Base-by-base conservation (phyloP, 2,329 filamentous ascomycete species). In the Dactylellina leptospora region DNA sequence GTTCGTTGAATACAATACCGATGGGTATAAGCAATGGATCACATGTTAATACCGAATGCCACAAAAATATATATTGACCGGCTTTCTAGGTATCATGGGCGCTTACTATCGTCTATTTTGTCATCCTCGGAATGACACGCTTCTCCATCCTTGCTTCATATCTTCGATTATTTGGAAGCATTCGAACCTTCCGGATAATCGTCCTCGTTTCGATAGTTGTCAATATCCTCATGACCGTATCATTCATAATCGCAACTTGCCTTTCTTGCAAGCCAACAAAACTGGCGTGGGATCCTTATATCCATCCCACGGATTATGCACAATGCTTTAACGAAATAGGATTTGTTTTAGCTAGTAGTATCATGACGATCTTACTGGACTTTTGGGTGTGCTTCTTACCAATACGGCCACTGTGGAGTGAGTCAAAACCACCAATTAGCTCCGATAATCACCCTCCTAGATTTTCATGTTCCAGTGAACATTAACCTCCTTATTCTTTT, bases 61-160 rank as follows among this genome's bases (percentile, higher is more conserved):
- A n/a, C n/a, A n/a, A n/a, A n/a, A n/a, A n/a, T n/a, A n/a, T n/a
- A n/a, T n/a, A n/a, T n/a, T n/a, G n/a, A n/a, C n/a, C n/a, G n/a
- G n/a, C n/a, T n/a, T n/a, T 3, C n/a, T 69, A 69, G 55, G 27
- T 44, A 42, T 62, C 36, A n/a, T 54, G 38, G 55, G 23, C 16
- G 45, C 4, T 55, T 23, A 53, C 45, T 36, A 54, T 64, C 40
- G 22, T 45, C 28, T 74, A 33, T 59, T 70, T 74, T 27, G 58
- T 73, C 20, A 74, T 73, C 4, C 53, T 75, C 28, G 58, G 59
- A 20, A 62, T 68, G 16, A 74, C 72, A 10, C 74, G 75, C 10
- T 70, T 76, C 42, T 75, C 74, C 1, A 30, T 76, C 13, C 75
- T 75, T 9, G 45, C 60, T 9, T 74, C 75, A 30, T 76, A 76